Evolutionary conservation across 768 basidiomycete species (phyloP).

Genomic region (Suillus luteus): DNA sequence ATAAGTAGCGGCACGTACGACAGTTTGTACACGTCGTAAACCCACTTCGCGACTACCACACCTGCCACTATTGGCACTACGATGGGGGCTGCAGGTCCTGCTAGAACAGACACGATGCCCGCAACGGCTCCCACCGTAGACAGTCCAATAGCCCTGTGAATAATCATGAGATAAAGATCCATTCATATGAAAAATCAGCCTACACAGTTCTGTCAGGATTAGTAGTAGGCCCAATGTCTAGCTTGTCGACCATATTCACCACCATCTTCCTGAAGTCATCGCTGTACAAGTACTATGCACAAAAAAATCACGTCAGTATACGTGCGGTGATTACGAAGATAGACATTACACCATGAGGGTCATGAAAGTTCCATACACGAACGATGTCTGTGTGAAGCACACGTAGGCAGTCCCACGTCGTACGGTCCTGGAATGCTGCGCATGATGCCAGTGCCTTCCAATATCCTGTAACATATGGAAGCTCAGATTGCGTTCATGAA

Average conservation of each 20-base stretch:
- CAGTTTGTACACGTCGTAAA: background rate
- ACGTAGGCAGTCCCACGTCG: background rate
- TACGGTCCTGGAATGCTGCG: background rate
- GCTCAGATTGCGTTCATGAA: background rate
- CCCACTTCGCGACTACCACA: background rate
- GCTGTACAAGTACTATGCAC: background rate
- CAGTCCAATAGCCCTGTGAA: background rate
- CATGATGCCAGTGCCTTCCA: background rate
- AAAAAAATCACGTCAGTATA: background rate
- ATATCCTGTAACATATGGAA: background rate
- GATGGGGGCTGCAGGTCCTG: background rate
- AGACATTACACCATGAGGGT: background rate
- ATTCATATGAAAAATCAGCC: background rate
- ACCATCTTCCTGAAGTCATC: background rate
- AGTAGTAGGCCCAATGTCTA: background rate
- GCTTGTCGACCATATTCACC: background rate
- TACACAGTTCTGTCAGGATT: background rate
- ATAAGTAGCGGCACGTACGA: background rate
- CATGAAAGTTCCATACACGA: background rate
- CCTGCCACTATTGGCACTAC: background rate
- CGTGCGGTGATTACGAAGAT: background rate
- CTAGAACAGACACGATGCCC: background rate
- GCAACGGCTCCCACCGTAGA: background rate
- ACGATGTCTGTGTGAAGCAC: background rate
- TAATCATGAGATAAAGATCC: background rate